Base-by-base conservation (phyloP, 2,329 filamentous ascomycete genomes). In the Colletotrichum spaethianum region DNA sequence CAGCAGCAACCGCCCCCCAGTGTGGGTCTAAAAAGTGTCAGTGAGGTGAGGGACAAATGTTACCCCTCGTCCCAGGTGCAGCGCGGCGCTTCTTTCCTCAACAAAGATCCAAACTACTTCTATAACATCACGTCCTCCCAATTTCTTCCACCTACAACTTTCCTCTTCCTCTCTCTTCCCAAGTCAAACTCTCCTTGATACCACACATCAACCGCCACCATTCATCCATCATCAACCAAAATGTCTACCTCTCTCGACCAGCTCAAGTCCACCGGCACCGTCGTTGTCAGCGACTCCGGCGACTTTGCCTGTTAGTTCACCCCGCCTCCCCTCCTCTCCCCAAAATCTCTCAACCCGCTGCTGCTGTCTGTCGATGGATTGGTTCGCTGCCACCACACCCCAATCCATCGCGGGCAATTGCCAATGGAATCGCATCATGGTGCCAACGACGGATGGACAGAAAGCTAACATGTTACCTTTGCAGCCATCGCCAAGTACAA, bases 401-500 rank as follows among this genome's bases (percentile, higher is more conserved):
- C 57, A 38, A 63, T 69, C 42, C 42, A 40, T 60, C 28, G 52
- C 55, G 36, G 66, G 12, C 67, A 12, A 50, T 18, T 23, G 20
- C 53, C 28, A 57, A 44, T 16, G 26, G 33, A 5, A 18, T 0
- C 6, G 5, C 2, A 28, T 44, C 69, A 63, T 48, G 56, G 31
- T 56, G 72, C 63, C 71, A 62, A 53, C 28, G 60, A 55, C 52
- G 64, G 57, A 71, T 2, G 33, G 53, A 12, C 65, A 11, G 12
- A 31, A 53, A 31, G 61, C 61, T 63, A 40, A 63, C 61, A 11
- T 52, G 36, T 73, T 73, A 59, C 76, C 73, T 26, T 26, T 77
- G 83, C 86, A 91, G 95, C 95, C 85, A 99, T 99, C 85, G 95
- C 90, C 89, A 98, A 98, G 90, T 99, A 99, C 92, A 97, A 98